These are phyloP conservation scores for Podaxis rugospora DNA, from an alignment of 768 basidiomycete genomes.

Conservation along the genomic window DNA sequence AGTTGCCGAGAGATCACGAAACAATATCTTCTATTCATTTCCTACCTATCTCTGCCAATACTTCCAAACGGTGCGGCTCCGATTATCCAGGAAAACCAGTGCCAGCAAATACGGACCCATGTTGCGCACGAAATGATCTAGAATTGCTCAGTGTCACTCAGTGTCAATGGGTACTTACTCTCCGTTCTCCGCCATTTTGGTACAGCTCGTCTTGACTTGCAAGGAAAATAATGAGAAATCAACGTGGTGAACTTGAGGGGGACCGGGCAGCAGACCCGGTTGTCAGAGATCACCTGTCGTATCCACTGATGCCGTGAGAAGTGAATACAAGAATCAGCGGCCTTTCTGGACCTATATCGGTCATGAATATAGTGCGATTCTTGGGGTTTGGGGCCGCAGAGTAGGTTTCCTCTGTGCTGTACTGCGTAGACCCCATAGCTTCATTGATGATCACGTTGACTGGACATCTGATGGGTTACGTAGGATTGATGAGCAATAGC, in stretches of 20 bases:
- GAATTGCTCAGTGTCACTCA: neutral
- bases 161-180: neutral
- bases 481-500: neutral
- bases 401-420: neutral
- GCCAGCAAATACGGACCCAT: neutral
- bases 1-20: neutral
- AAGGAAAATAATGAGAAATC: neutral
- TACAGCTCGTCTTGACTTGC: neutral
- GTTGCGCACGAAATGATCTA: neutral
- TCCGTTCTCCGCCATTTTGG: neutral
- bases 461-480: slow-evolving; percentile 8
- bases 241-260: neutral
- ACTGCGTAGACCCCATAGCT: slow-evolving; percentile 1
- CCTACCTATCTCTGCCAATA: neutral
- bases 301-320: neutral
- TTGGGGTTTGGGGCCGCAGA: neutral
- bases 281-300: neutral
- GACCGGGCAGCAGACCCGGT: neutral
- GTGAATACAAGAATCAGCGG: neutral
- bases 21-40: neutral
- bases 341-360: neutral
- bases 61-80: neutral
- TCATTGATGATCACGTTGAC: neutral
- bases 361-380: neutral
- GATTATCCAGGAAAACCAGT: neutral